These are phyloP conservation scores for Graphilbum ipis-grandicollis DNA, from an alignment of 2,329 filamentous ascomycete genomes.

Conservation along the genomic window DNA sequence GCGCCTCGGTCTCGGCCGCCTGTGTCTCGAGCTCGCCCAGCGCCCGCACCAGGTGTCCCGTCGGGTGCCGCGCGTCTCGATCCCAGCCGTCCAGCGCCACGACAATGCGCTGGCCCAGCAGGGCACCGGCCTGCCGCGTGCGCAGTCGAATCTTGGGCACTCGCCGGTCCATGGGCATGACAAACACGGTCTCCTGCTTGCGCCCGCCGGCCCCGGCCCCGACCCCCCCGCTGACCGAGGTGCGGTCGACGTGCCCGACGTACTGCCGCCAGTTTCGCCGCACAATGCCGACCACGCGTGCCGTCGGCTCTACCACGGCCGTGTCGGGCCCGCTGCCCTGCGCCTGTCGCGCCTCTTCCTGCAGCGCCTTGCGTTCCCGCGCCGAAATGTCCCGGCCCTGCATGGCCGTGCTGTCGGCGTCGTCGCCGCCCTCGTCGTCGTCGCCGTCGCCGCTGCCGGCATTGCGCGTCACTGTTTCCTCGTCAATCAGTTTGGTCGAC, in stretches of 20 bases:
- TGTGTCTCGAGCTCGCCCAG: conserved; percentile 91
- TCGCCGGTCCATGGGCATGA: conserved; percentile 95
- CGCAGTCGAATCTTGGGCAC: conserved; percentile 90
- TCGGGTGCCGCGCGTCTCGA: conserved; percentile 76
- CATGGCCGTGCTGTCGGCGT: background rate
- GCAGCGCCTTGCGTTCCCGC: conserved; percentile 60
- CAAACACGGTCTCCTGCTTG: conserved; percentile 84
- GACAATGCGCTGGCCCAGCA: conserved; percentile 79
- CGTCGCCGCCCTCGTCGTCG: background rate
- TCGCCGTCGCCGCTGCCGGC: conserved; percentile 27
- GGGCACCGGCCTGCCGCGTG: conserved; percentile 74
- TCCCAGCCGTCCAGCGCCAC: conserved; percentile 95
- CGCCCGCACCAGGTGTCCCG: conserved; percentile 85
- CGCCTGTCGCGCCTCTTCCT: conserved; percentile 75
- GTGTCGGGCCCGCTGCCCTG: conserved; percentile 60
- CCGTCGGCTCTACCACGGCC: conserved; percentile 81
- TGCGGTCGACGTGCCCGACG: conserved; percentile 84
- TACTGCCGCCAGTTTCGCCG: conserved; percentile 98
- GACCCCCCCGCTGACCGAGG: too few species aligned
- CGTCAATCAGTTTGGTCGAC: conserved; percentile 74
- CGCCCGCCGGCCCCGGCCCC: conserved; percentile 59
- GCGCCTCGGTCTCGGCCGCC: conserved; percentile 89
- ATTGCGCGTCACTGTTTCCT: too few species aligned
- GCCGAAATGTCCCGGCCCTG: too few species aligned
- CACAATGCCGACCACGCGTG: conserved; percentile 76